phyloP scores from a whole-genome alignment of 495 filamentous ascomycete genomes.

The Penicillium desertorum region DNA sequence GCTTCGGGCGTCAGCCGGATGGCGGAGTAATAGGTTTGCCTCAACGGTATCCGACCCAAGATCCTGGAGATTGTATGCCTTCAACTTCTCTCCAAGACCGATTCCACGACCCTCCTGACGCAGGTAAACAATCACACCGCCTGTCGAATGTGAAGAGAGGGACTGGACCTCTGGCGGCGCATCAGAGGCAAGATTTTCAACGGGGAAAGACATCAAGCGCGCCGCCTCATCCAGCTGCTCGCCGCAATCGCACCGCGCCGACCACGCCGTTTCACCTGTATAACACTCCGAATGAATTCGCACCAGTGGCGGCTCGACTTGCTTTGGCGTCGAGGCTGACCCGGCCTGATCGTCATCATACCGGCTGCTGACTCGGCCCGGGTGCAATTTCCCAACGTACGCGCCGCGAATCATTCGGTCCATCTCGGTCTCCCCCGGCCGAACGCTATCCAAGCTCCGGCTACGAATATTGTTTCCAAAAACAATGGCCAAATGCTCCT shows the following conservation, averaged over 20 bases:
- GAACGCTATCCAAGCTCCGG: constrained; percentile 70
- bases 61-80: constrained; percentile 97
- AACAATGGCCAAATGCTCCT: constrained; percentile 97
- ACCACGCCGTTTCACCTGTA: constrained; percentile 98
- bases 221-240: constrained; percentile 98
- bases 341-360: constrained; percentile 39
- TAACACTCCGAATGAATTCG: constrained; percentile 98
- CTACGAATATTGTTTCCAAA: constrained; percentile 86
- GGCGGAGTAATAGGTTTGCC: constrained; percentile 85
- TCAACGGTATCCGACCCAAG: constrained; percentile 94
- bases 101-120: constrained; percentile 96
- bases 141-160: constrained; percentile 53
- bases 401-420: constrained; percentile 95
- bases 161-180: constrained; percentile 42
- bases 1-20: constrained; percentile 90
- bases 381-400: constrained; percentile 83
- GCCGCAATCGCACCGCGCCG: constrained; percentile 93
- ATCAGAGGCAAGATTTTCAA: constrained; percentile 37
- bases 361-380: constrained; percentile 74
- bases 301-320: constrained; percentile 62
- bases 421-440: constrained; percentile 89
- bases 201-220: constrained; percentile 81
- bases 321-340: constrained; percentile 12
- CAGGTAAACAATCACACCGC: constrained; percentile 91
- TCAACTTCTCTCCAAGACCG: constrained; percentile 90